Evolutionary conservation across 495 filamentous ascomycete species (phyloP).

Genomic region (Hypoxylon crocopeplum): DNA sequence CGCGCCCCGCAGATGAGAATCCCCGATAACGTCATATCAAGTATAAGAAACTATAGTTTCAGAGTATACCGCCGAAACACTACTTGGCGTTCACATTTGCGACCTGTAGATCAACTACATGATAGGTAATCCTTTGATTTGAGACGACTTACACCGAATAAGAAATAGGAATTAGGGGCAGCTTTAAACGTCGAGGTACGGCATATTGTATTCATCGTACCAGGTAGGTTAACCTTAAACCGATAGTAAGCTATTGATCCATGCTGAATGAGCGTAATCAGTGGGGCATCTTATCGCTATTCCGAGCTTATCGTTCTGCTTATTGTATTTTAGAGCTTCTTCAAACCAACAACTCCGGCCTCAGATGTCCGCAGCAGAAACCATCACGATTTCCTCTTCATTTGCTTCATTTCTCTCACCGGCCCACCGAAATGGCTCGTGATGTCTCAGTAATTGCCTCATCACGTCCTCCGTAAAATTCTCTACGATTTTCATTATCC

Average conservation of each 20-base stretch:
- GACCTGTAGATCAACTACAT: too few relatives aligned
- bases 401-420: slow-evolving; percentile 22
- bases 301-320: slow-evolving; percentile 2
- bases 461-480: slow-evolving; percentile 18
- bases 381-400: slow-evolving; percentile 49
- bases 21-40: slow-evolving; percentile 26
- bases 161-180: too few relatives aligned
- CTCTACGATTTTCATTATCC: not conserved
- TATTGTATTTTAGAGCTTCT: slow-evolving; percentile 6
- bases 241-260: too few relatives aligned
- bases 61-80: too few relatives aligned
- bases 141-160: too few relatives aligned
- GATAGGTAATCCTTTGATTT: too few relatives aligned
- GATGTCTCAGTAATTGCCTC: slow-evolving; percentile 32
- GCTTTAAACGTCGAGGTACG: too few relatives aligned
- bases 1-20: slow-evolving; percentile 8
- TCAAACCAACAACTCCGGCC: slow-evolving; percentile 32
- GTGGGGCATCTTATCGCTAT: slow-evolving; percentile 10
- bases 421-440: slow-evolving; percentile 39
- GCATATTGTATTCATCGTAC: too few relatives aligned
- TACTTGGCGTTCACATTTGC: not conserved
- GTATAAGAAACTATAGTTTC: not conserved
- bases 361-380: slow-evolving; percentile 57
- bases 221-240: too few relatives aligned
- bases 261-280: too few relatives aligned